These are phyloP conservation scores for Vigna radiata DNA, from an alignment of 306 rosid species.

Conservation along the genomic window DNA sequence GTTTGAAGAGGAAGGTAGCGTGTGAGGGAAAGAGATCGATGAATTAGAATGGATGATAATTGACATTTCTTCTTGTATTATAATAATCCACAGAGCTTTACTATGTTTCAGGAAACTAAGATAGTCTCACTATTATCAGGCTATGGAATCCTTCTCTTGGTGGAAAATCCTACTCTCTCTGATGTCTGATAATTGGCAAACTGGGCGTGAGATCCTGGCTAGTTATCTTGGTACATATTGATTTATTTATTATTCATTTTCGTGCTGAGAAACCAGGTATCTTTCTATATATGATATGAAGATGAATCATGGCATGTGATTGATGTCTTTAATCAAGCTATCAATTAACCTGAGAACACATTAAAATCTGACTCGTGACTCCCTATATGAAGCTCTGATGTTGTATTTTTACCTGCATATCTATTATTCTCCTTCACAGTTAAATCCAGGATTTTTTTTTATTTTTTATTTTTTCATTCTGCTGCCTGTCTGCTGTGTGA, in stretches of 20 bases:
- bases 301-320: conserved; percentile 11
- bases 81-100: background rate
- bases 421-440: conserved; percentile 29
- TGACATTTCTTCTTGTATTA: background rate
- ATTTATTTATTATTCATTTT: background rate
- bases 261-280: conserved; percentile 11
- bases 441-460: conserved; percentile 2
- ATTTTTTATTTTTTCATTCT: background rate
- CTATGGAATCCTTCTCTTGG: background rate
- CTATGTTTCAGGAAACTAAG: conserved; percentile 30
- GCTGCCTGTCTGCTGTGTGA: conserved; percentile 31
- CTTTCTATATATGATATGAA: conserved; percentile 13
- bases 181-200: conserved; percentile 14
- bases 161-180: background rate
- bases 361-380: background rate
- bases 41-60: background rate
- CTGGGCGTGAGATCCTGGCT: conserved; percentile 5
- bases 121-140: conserved; percentile 17
- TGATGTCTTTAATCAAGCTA: background rate
- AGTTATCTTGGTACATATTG: background rate
- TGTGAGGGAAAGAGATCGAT: conserved; percentile 9
- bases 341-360: conserved; percentile 13
- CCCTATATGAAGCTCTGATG: conserved; percentile 5
- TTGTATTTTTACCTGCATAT: conserved; percentile 8
- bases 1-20: conserved; percentile 39